phyloP scores from a whole-genome alignment of 2,329 filamentous ascomycete genomes.

The Ascochyta fabae region DNA sequence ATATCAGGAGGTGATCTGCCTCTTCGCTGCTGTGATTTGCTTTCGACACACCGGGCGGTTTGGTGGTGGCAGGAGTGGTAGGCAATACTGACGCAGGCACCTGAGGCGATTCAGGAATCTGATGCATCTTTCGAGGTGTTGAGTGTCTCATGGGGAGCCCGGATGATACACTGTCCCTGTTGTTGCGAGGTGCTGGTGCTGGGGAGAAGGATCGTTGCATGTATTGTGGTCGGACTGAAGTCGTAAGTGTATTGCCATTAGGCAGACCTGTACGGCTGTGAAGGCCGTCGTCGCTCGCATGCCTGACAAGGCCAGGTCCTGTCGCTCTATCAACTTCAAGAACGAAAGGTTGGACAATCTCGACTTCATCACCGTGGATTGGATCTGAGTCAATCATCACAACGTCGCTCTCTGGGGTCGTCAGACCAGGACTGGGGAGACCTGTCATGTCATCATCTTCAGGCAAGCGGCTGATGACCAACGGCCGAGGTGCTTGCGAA shows the following conservation, averaged over 20 bases:
- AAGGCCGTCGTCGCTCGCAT: neutral
- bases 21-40: conserved; percentile 6
- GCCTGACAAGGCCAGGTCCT: neutral
- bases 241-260: neutral
- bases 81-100: neutral
- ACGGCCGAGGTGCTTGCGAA: conserved; percentile 8
- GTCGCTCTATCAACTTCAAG: neutral
- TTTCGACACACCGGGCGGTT: neutral
- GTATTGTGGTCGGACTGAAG: neutral
- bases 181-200: neutral
- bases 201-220: neutral
- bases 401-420: conserved; percentile 1
- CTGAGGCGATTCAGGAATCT: neutral
- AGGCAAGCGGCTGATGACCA: conserved; percentile 19
- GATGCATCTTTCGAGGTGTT: neutral
- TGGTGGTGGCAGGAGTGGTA: neutral
- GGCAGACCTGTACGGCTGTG: neutral
- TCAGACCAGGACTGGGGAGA: conserved; percentile 1
- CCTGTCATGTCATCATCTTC: neutral
- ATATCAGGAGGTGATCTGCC: conserved; percentile 46
- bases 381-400: neutral
- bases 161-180: neutral
- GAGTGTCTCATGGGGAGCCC: neutral
- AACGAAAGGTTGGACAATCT: neutral
- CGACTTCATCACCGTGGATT: neutral